phyloP scores from a whole-genome alignment of 108 stramenopile genomes.

The Fistulifera pelliculosa region DNA sequence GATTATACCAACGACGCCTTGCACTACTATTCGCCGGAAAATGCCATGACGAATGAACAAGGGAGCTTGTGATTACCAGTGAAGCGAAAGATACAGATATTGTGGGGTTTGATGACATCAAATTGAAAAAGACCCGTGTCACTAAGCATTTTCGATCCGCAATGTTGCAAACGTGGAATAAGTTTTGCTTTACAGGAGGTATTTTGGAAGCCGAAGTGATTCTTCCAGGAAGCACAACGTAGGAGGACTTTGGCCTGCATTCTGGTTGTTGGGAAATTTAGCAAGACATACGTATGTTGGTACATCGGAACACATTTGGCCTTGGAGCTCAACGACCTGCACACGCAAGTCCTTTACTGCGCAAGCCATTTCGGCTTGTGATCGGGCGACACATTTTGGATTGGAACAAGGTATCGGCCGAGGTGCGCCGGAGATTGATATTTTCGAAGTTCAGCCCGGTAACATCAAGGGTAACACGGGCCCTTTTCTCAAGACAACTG shows the following conservation, averaged over 20 bases:
- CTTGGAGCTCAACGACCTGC: constrained; percentile 64
- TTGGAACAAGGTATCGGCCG: constrained; percentile 69
- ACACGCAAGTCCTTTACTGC: constrained; percentile 40
- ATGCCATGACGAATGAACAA: constrained; percentile 59
- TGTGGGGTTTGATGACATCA: constrained; percentile 76
- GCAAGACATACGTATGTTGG: constrained; percentile 94
- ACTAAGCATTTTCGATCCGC: constrained; percentile 85
- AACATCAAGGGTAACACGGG: constrained; percentile 49
- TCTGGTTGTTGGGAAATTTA: constrained; percentile 96
- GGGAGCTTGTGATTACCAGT: constrained; percentile 83
- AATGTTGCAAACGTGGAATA: constrained; percentile 97
- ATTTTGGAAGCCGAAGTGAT: constrained; percentile 81
- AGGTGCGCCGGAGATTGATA: constrained; percentile 97
- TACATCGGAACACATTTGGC: constrained; percentile 84
- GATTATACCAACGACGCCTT: constrained; percentile 95
- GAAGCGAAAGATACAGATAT: constrained; percentile 71
- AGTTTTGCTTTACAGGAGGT: constrained; percentile 98
- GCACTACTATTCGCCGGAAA: constrained; percentile 80
- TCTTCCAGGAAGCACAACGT: constrained; percentile 76
- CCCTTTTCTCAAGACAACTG: constrained; percentile 48
- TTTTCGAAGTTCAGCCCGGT: constrained; percentile 90
- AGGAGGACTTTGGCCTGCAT: constrained; percentile 96
- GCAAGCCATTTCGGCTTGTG: constrained; percentile 74
- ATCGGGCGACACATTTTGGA: constrained; percentile 79
- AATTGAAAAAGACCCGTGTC: constrained; percentile 40